These are phyloP conservation scores for Penicillium sp. DNA, from an alignment of 2,329 filamentous ascomycete species.

Conservation along the genomic window DNA sequence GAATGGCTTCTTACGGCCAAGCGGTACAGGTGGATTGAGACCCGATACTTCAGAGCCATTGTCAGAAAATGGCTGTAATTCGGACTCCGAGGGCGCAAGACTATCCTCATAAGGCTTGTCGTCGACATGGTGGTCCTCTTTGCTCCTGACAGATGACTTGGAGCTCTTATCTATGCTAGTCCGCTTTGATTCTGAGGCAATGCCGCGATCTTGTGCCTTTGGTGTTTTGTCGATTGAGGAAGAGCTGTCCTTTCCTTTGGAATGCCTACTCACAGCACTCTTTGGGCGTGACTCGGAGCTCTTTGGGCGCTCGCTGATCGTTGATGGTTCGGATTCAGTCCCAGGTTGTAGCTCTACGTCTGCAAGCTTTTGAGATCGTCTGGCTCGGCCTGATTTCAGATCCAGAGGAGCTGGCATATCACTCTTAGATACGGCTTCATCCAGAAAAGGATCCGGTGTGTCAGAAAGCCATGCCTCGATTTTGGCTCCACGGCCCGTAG, in stretches of 20 bases:
- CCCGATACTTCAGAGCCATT: constrained; percentile 36
- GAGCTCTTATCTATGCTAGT: constrained; percentile 19
- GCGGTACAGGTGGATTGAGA: constrained; percentile 39
- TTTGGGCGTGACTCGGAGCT: constrained; percentile 22
- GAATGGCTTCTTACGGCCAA: constrained; percentile 46
- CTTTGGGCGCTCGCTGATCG: constrained; percentile 19
- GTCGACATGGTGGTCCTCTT: constrained; percentile 12
- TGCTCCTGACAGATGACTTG: constrained; percentile 13
- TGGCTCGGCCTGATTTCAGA: constrained; percentile 39
- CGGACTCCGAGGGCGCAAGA: constrained; percentile 26
- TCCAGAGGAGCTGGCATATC: constrained; percentile 43
- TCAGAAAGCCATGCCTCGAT: constrained; percentile 62
- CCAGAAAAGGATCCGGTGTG: constrained; percentile 55
- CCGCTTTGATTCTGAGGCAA: constrained; percentile 15
- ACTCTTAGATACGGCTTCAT: constrained; percentile 35
- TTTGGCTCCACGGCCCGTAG: constrained; percentile 46
- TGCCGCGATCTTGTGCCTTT: constrained; percentile 10
- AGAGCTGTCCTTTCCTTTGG: constrained; percentile 18
- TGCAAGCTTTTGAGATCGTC: constrained; percentile 26
- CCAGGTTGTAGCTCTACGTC: constrained; percentile 16
- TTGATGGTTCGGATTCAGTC: constrained; percentile 24
- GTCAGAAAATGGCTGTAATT: constrained; percentile 33
- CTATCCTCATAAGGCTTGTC: constrained; percentile 24
- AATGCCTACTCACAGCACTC: constrained; percentile 22
- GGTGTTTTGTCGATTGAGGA: constrained; percentile 12